Evolutionary conservation across 148 eudicot species (phyloP).

Genomic region (Gaultheria prostrata): DNA sequence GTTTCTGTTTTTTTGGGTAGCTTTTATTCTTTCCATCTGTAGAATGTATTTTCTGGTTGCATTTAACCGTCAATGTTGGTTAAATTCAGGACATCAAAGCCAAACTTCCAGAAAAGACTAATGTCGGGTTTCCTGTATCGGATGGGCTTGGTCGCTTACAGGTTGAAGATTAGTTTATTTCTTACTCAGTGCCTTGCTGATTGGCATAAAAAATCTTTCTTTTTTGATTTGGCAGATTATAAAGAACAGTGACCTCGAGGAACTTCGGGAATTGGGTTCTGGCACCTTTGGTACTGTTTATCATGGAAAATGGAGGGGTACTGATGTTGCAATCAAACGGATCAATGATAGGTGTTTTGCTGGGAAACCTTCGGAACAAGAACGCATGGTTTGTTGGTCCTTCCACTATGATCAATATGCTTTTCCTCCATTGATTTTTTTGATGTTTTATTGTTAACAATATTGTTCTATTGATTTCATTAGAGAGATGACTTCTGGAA

Average conservation of each 20-base stretch:
- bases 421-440: not conserved
- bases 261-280: constrained; percentile 86
- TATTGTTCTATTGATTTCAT: constrained; percentile 10
- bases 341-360: constrained; percentile 88
- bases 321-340: constrained; percentile 94
- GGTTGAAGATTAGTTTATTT: constrained; percentile 39
- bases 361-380: constrained; percentile 89
- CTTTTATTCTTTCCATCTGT: not conserved
- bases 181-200: not conserved
- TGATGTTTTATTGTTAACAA: not conserved
- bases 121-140: constrained; percentile 67
- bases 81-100: constrained; percentile 54
- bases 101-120: constrained; percentile 59
- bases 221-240: constrained; percentile 51
- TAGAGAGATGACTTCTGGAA: constrained; percentile 96
- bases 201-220: constrained; percentile 6
- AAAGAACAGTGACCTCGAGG: constrained; percentile 87
- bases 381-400: constrained; percentile 62
- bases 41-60: not conserved
- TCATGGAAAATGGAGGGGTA: constrained; percentile 97
- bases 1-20: not conserved
- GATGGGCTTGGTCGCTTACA: constrained; percentile 74
- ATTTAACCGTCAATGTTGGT: constrained; percentile 14
- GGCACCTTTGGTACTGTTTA: constrained; percentile 97
- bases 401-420: not conserved